Evolutionary conservation across 805 yeast genomes (phyloP).

Genomic region (Limtongia smithiae): DNA sequence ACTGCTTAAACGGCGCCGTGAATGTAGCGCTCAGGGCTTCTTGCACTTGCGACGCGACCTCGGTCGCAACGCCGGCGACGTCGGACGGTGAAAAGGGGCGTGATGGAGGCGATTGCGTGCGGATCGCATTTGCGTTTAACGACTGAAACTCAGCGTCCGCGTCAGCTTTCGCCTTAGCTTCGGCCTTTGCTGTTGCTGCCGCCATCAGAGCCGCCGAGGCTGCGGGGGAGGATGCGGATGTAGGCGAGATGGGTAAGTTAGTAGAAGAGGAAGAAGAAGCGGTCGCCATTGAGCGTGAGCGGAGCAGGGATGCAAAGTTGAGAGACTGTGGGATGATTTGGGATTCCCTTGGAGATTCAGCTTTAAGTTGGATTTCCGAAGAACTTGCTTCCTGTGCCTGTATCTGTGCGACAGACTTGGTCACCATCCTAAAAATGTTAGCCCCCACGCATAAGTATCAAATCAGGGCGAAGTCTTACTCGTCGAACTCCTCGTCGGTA

Average conservation of each 20-base stretch:
- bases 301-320: no score
- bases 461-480: constrained; percentile 26
- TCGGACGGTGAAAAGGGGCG: constrained; percentile 22
- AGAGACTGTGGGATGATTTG: no score
- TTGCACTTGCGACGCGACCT: constrained; percentile 27
- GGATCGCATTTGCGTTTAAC: constrained; percentile 2
- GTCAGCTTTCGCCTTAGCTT: no score
- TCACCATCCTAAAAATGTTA: constrained; percentile 32
- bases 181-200: no score
- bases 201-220: no score
- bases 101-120: constrained; percentile 14
- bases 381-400: constrained; percentile 39
- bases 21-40: constrained; percentile 37
- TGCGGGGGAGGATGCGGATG: no score
- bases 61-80: constrained; percentile 19
- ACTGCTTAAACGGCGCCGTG: constrained; percentile 46
- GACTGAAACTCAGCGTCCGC: neutral
- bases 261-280: no score
- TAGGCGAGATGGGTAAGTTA: no score
- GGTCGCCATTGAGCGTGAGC: no score
- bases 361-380: no score
- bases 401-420: constrained; percentile 42
- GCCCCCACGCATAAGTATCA: no score
- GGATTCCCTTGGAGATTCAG: no score
- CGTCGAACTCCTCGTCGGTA: constrained; percentile 54